phyloP scores from a whole-genome alignment of 768 basidiomycete genomes.

The Macrolepiota dolichaula region DNA sequence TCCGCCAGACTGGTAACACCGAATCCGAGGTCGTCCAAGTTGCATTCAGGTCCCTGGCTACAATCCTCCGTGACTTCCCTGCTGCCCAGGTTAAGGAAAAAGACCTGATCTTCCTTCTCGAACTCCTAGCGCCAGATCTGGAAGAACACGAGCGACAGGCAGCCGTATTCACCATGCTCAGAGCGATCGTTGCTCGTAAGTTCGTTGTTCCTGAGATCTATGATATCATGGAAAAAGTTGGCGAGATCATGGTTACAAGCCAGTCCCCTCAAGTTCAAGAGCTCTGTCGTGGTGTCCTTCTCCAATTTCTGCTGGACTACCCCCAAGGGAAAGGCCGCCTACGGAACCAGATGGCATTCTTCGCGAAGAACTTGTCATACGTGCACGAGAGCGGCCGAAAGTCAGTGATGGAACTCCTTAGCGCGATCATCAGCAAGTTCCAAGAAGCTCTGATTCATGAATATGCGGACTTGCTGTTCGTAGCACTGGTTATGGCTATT shows the following conservation, averaged over 20 bases:
- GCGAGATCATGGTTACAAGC: slow-evolving; percentile 89
- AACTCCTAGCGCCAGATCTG: slow-evolving; percentile 83
- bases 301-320: slow-evolving; percentile 96
- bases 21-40: slow-evolving; percentile 90
- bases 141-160: slow-evolving; percentile 87
- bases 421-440: slow-evolving; percentile 83
- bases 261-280: slow-evolving; percentile 92
- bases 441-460: slow-evolving; percentile 69
- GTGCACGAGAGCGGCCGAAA: slow-evolving; percentile 84
- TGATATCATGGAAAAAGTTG: slow-evolving; percentile 91
- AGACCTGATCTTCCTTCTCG: slow-evolving; percentile 83
- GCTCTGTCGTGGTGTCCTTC: slow-evolving; percentile 79
- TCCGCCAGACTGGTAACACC: slow-evolving; percentile 79
- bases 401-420: slow-evolving; percentile 93
- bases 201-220: slow-evolving; percentile 96
- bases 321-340: slow-evolving; percentile 93
- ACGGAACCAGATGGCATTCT: slow-evolving; percentile 83
- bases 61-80: slow-evolving; percentile 87
- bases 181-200: slow-evolving; percentile 86
- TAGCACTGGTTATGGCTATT: slow-evolving; percentile 86
- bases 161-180: slow-evolving; percentile 83
- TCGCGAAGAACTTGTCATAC: slow-evolving; percentile 91
- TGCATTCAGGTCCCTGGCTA: slow-evolving; percentile 82
- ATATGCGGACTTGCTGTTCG: slow-evolving; percentile 85
- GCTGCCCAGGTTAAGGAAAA: slow-evolving; percentile 81